A percentile compares a stretch with the other conserved stretches of the same genome.
Conservation (phyloP, 345 rosid genomes). For the Eucalyptus viminalis region DNA sequence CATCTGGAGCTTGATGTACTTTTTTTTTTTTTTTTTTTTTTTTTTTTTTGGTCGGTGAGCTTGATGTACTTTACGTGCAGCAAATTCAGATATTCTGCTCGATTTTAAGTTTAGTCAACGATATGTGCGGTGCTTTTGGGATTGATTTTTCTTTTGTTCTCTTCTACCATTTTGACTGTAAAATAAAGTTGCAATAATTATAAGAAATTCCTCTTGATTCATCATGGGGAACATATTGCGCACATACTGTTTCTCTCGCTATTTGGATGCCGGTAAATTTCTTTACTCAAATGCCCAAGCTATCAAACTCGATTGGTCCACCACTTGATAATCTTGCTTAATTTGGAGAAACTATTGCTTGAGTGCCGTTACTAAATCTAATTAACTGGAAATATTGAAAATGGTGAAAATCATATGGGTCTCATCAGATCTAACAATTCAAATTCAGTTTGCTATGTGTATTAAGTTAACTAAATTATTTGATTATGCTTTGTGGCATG, state of each 20-base stretch:
- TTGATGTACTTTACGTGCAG: neutral
- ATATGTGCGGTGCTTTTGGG: neutral
- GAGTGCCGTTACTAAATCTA: neutral
- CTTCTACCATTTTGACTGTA: too few species aligned
- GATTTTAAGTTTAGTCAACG: neutral
- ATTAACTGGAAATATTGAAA: neutral
- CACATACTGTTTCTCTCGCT: neutral
- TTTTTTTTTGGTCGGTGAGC: neutral
- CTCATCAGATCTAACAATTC: neutral
- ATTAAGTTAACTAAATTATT: neutral
- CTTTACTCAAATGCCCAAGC: neutral
- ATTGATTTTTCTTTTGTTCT: neutral
- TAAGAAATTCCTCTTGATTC: neutral
- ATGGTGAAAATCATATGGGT: neutral
- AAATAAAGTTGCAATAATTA: neutral
- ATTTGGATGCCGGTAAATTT: neutral
- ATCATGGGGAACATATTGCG: neutral
- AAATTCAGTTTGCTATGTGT: neutral
- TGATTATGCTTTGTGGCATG: neutral
- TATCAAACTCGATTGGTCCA: neutral
- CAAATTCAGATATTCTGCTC: neutral
- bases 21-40: neutral
- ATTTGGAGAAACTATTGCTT: neutral
- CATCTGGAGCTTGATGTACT: neutral
- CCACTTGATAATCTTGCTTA: neutral